A percentile compares a stretch with the other conserved stretches of the same genome.
phyloP scores from a whole-genome alignment of 805 yeast genomes.

The Blastobotrys attinorum region DNA sequence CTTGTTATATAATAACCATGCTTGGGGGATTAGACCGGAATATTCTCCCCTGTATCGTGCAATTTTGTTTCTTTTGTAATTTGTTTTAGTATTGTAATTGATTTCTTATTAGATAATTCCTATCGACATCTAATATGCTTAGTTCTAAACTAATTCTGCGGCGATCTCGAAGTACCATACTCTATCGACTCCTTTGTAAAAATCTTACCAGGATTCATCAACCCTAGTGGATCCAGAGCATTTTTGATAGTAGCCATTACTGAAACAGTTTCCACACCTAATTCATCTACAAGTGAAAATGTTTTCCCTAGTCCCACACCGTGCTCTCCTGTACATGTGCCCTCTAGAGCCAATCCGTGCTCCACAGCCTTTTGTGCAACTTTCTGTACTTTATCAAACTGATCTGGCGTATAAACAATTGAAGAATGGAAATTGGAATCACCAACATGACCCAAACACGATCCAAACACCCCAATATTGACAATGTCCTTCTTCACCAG shows the following conservation, averaged over 20 bases:
- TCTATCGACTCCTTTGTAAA: slow-evolving; percentile 31
- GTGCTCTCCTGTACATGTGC: slow-evolving; percentile 84
- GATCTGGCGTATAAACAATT: slow-evolving; percentile 32
- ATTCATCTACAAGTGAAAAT: slow-evolving; percentile 48
- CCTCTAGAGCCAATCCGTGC: slow-evolving; percentile 61
- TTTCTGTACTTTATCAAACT: slow-evolving; percentile 37
- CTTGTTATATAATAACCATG: too few relatives aligned
- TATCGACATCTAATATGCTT: background rate
- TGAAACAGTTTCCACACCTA: slow-evolving; percentile 60
- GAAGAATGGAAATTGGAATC: slow-evolving; percentile 77
- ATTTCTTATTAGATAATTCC: background rate
- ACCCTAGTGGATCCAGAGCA: slow-evolving; percentile 64
- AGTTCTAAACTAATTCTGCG: background rate
- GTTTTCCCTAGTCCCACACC: slow-evolving; percentile 76
- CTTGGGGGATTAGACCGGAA: too few relatives aligned
- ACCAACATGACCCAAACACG: slow-evolving; percentile 74
- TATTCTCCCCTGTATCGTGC: too few relatives aligned
- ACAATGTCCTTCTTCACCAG: slow-evolving; percentile 55
- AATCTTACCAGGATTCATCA: slow-evolving; percentile 73
- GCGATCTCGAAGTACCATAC: background rate
- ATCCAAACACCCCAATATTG: slow-evolving; percentile 42
- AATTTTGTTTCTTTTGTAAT: too few relatives aligned
- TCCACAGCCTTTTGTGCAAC: slow-evolving; percentile 55
- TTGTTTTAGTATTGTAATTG: too few relatives aligned
- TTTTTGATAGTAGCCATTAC: slow-evolving; percentile 67